Percentiles rank a stretch among this genome's conserved stretches.
phyloP scores from a whole-genome alignment of 2,329 filamentous ascomycete genomes.

The Alternaria longipes region DNA sequence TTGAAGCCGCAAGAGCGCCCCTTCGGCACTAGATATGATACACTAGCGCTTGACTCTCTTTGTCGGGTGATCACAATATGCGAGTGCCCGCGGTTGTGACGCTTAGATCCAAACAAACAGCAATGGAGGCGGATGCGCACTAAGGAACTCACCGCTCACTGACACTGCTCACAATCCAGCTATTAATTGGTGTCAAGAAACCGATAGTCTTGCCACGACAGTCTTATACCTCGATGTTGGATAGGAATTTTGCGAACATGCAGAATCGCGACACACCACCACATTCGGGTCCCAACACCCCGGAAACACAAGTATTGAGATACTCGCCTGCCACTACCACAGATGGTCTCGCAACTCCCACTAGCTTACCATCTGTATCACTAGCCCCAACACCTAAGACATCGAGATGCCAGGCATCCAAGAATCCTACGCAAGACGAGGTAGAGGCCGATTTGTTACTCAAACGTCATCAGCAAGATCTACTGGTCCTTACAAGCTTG shows the following conservation, averaged over 20 bases:
- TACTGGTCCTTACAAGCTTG: slow-evolving; percentile 39
- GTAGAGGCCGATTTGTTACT: slow-evolving; percentile 22
- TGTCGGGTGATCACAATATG: slow-evolving; percentile 3
- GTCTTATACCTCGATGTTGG: background rate
- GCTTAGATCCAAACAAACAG: background rate
- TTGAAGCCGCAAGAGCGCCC: background rate
- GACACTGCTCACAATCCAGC: background rate
- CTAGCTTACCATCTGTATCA: background rate
- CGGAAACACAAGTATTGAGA: background rate
- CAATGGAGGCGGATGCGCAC: background rate
- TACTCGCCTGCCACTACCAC: background rate
- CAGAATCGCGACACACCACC: slow-evolving; percentile 8
- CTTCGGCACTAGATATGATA: background rate
- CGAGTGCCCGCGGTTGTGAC: slow-evolving; percentile 1
- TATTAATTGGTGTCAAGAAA: background rate
- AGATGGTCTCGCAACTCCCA: background rate
- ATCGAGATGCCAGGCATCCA: background rate
- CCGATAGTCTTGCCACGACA: background rate
- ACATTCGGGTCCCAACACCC: slow-evolving; percentile 10
- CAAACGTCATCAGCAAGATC: slow-evolving; percentile 38
- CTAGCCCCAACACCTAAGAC: background rate
- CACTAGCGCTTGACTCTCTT: background rate
- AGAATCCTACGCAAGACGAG: slow-evolving; percentile 24
- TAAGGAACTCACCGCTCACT: background rate
- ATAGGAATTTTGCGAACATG: background rate